Evolutionary conservation across 2,329 filamentous ascomycete species (phyloP).

Genomic region (Biscogniauxia sp.): DNA sequence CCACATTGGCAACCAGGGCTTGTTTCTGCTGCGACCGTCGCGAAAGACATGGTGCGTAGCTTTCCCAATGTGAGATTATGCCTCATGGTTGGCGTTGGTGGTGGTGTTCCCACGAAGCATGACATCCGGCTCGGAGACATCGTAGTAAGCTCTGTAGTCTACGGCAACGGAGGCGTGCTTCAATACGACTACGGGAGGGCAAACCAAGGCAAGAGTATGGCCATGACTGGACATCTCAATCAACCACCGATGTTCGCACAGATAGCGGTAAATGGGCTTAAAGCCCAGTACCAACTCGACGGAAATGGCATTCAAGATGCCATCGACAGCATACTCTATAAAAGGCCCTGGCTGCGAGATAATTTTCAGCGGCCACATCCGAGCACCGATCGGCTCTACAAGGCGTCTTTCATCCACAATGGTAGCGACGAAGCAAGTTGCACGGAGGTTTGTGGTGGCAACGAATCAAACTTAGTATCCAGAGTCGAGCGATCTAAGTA

Average conservation of each 20-base stretch:
- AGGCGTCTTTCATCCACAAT: slow-evolving; percentile 6
- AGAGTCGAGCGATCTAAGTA: too few species aligned
- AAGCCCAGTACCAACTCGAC: too few species aligned
- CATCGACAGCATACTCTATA: neutral
- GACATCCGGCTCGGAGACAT: slow-evolving; percentile 34
- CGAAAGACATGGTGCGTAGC: slow-evolving; percentile 25
- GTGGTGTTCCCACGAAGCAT: slow-evolving; percentile 29
- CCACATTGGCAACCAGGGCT: slow-evolving; percentile 28
- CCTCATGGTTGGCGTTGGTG: slow-evolving; percentile 35
- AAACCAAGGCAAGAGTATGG: slow-evolving; percentile 20
- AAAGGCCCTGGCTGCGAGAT: neutral
- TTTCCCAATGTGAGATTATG: slow-evolving; percentile 29
- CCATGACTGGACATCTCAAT: slow-evolving; percentile 8
- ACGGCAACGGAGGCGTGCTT: slow-evolving; percentile 22
- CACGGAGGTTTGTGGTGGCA: too few species aligned
- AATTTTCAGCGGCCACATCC: slow-evolving; percentile 16
- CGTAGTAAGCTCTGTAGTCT: slow-evolving; percentile 26
- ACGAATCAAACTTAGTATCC: too few species aligned
- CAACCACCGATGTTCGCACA: too few species aligned
- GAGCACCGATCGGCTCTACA: slow-evolving; percentile 30
- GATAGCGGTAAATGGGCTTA: too few species aligned
- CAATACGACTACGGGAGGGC: slow-evolving; percentile 35
- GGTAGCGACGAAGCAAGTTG: neutral
- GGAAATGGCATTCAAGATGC: too few species aligned
- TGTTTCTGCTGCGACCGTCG: slow-evolving; percentile 24